Percentiles rank a stretch among this genome's conserved stretches.
phyloP scores from a whole-genome alignment of 202 grass and related monocot species.

The Setaria italica region DNA sequence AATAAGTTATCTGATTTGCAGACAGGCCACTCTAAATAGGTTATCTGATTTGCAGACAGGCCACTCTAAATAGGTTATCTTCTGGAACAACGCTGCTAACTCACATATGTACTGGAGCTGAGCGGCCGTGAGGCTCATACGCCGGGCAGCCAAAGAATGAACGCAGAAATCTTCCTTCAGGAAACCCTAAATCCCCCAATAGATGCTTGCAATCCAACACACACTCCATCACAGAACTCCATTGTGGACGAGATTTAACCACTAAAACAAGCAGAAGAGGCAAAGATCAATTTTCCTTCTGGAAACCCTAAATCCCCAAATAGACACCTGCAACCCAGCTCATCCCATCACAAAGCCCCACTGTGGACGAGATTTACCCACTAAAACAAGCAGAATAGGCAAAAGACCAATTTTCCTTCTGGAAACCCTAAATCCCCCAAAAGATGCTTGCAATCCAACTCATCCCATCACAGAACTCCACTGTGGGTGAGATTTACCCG shows the following conservation, averaged over 20 bases:
- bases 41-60: neutral
- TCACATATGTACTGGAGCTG: neutral
- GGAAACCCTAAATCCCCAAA: constrained; percentile 11
- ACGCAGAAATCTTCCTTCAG: neutral
- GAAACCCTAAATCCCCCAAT: constrained; percentile 3
- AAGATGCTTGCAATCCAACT: neutral
- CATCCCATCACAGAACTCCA: neutral
- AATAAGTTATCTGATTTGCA: constrained; percentile 1
- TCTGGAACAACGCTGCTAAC: neutral
- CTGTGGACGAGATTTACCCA: neutral
- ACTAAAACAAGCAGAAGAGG: neutral
- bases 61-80: constrained; percentile 23
- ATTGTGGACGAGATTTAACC: neutral
- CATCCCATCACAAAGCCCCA: neutral
- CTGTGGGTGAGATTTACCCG: neutral
- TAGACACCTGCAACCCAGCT: neutral
- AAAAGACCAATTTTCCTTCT: constrained; percentile 20
- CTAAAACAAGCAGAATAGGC: constrained; percentile 2
- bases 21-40: constrained; percentile 16
- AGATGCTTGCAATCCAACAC: neutral
- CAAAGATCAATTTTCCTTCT: neutral
- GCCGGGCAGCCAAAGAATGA: neutral
- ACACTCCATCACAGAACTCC: neutral
- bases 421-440: constrained; percentile 12
- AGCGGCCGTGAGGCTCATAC: neutral